phyloP scores from a whole-genome alignment of 768 basidiomycete species.

The Fomitopsis pulvina region DNA sequence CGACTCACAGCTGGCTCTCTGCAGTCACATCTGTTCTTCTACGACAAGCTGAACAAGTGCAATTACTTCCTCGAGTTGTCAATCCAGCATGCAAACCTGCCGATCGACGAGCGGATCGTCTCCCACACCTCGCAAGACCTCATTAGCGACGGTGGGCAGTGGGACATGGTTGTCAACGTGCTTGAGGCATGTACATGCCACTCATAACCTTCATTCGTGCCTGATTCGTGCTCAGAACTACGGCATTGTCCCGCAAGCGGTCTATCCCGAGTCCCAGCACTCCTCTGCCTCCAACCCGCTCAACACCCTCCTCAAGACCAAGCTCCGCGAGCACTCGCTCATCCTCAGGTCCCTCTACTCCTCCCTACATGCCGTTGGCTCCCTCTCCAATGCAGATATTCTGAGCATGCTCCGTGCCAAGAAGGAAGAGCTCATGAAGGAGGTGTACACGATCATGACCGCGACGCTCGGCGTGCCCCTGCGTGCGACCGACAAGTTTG shows the following conservation, averaged over 20 bases:
- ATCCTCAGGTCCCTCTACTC: slow-evolving; percentile 62
- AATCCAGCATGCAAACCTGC: slow-evolving; percentile 73
- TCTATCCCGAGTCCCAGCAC: slow-evolving; percentile 82
- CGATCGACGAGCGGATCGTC: slow-evolving; percentile 80
- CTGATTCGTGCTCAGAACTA: slow-evolving; percentile 44
- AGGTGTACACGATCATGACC: slow-evolving; percentile 78
- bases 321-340: slow-evolving; percentile 87
- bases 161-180: slow-evolving; percentile 83
- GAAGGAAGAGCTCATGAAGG: slow-evolving; percentile 81
- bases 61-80: slow-evolving; percentile 90
- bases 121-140: slow-evolving; percentile 69
- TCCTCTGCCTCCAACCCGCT: slow-evolving; percentile 69
- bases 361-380: slow-evolving; percentile 37
- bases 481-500: slow-evolving; percentile 58
- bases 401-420: slow-evolving; percentile 58
- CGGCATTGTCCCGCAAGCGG: slow-evolving; percentile 77
- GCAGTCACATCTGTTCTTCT: slow-evolving; percentile 90
- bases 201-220: background rate
- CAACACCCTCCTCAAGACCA: slow-evolving; percentile 78
- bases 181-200: slow-evolving; percentile 38
- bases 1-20: background rate
- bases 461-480: slow-evolving; percentile 87
- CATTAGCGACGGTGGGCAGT: slow-evolving; percentile 90
- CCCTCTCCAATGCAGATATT: slow-evolving; percentile 39
- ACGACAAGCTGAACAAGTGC: slow-evolving; percentile 91